Base-by-base conservation (phyloP, 2,329 filamentous ascomycete genomes). In the Diatrype stigma region DNA sequence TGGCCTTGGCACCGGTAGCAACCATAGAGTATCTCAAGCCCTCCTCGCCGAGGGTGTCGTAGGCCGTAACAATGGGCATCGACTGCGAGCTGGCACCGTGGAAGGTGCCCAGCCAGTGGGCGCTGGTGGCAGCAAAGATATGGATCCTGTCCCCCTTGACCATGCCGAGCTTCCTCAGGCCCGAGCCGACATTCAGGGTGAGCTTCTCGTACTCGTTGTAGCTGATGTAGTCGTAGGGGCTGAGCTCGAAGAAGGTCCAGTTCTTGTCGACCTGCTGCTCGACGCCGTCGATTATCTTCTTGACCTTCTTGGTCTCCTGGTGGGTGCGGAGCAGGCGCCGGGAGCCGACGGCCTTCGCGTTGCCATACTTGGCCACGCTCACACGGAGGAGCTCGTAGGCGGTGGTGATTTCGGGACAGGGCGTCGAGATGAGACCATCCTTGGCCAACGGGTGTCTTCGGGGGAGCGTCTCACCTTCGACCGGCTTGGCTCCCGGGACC, bases 211-310 rank as follows among this genome's bases (percentile, higher is more conserved):
- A 94, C 69, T 94, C 86, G 61, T 81, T 78, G 72, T 89, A 95
- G 65, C 79, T 86, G 66, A 87, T 77, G 75, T 87, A 95, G 54
- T 84, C 80, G 75, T 93, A 95, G 47, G 76, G 77, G 66, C 86
- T 87, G 62, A 93, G 82, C 75, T 95, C 90, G 67, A 90, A 94
- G 72, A 88, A 95, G 51, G 85, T 87, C 90, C 90, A 95, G 65
- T 89, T 80, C 82, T 95, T 95, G 68, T 93, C 87, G 26, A 92
- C 81, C 70, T 91, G 82, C 63, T 81, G 74, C 76, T 93, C 86
- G 63, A 86, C 80, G 57, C 90, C 90, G 67, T 94, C 88, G 42
- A 95, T 75, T 51, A 91, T 79, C 79, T 92, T 94, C 81, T 93
- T 94, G 68, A 95, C 75, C 78, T 90, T 93, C 78, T 93, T 95